Percentiles rank a stretch among this genome's conserved stretches.
Conservation (phyloP, 768 basidiomycete species). For the Boletus subparvulus region DNA sequence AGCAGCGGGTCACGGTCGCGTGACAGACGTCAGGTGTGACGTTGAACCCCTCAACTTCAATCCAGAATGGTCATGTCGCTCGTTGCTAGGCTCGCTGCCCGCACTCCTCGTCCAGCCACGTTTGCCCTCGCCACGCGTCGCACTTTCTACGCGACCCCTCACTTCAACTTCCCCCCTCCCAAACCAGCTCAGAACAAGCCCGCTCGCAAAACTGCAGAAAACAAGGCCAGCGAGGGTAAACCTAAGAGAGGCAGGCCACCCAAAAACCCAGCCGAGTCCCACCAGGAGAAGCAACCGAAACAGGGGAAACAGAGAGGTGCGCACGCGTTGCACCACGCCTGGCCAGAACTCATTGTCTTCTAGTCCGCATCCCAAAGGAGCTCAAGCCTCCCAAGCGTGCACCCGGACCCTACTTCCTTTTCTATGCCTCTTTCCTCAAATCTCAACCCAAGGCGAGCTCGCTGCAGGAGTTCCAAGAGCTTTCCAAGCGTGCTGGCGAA, state of each 20-base stretch:
- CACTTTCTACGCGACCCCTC: conserved; percentile 25
- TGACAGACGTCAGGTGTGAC: conserved; percentile 20
- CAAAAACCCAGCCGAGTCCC: background rate
- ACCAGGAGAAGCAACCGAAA: background rate
- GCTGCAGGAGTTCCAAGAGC: background rate
- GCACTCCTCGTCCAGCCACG: background rate
- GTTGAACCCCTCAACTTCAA: background rate
- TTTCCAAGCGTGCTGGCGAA: conserved; percentile 22
- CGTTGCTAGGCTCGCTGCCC: conserved; percentile 6
- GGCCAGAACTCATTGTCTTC: conserved; percentile 4
- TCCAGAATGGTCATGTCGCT: conserved; percentile 17
- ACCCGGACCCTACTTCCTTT: conserved; percentile 26
- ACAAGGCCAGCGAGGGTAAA: background rate
- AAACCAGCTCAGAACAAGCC: background rate
- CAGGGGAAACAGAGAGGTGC: conserved; percentile 14
- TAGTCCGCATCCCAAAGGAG: conserved; percentile 14
- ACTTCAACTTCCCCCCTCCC: conserved; percentile 8
- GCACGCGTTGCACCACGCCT: background rate
- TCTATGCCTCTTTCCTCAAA: conserved; percentile 18
- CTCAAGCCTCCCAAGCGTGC: conserved; percentile 32
- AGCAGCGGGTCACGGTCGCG: conserved; percentile 11
- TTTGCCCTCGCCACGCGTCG: conserved; percentile 21
- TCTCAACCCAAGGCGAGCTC: background rate
- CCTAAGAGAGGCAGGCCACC: conserved; percentile 9
- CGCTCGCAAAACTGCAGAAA: conserved; percentile 1